These are phyloP conservation scores for Ascochyta fabae DNA, from an alignment of 2,329 filamentous ascomycete species.

Conservation along the genomic window DNA sequence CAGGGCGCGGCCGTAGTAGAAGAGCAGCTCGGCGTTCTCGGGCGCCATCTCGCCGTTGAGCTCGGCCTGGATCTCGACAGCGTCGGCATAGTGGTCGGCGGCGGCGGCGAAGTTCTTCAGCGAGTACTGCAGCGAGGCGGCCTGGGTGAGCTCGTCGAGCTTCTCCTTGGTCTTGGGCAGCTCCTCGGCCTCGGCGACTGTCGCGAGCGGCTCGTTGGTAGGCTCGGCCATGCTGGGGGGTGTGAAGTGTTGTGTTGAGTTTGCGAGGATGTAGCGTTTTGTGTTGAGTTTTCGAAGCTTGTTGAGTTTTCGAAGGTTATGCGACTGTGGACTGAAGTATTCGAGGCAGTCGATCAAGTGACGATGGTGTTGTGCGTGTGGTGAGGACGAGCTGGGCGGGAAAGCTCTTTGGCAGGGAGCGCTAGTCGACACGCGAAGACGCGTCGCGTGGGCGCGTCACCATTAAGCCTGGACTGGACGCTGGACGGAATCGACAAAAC, in stretches of 20 bases:
- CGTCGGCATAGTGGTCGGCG: constrained; percentile 84
- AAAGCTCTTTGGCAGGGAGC: constrained; percentile 2
- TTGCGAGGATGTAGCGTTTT: neutral
- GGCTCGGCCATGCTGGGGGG: constrained; percentile 34
- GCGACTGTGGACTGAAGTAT: constrained; percentile 8
- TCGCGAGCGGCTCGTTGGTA: constrained; percentile 24
- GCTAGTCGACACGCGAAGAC: constrained; percentile 8
- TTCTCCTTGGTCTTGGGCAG: constrained; percentile 62
- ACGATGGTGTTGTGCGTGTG: constrained; percentile 4
- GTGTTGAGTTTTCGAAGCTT: neutral
- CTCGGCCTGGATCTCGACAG: constrained; percentile 86
- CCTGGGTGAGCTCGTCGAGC: constrained; percentile 78
- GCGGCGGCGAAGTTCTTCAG: constrained; percentile 88
- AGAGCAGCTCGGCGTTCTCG: constrained; percentile 91
- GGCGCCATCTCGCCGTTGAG: constrained; percentile 91
- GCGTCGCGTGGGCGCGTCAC: constrained; percentile 14
- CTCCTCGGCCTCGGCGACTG: constrained; percentile 31
- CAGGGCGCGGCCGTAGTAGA: constrained; percentile 89
- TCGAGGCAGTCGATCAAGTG: neutral
- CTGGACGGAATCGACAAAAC: neutral
- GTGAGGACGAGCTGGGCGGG: neutral
- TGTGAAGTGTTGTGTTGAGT: neutral
- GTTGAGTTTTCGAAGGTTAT: neutral
- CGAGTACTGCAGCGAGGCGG: constrained; percentile 83
- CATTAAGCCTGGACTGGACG: constrained; percentile 2